These are phyloP conservation scores for Gymnopilus dilepis DNA, from an alignment of 768 basidiomycete genomes.

Conservation along the genomic window DNA sequence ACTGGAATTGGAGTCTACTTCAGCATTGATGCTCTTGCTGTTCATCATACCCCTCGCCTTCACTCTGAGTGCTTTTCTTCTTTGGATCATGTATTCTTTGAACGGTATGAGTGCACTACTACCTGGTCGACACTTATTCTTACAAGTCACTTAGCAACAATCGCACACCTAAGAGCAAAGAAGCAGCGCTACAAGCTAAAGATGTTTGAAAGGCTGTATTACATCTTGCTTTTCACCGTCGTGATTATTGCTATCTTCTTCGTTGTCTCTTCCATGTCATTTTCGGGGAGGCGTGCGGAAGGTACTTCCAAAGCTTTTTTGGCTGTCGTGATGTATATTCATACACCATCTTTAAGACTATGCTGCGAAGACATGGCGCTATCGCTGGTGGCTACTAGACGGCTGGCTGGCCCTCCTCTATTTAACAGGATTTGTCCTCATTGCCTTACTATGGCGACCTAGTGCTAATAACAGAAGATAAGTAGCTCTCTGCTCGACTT, in stretches of 20 bases:
- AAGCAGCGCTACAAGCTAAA: constrained; percentile 86
- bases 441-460: constrained; percentile 94
- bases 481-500: constrained; percentile 39
- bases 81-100: constrained; percentile 94
- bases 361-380: constrained; percentile 87
- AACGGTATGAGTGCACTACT: constrained; percentile 64
- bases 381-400: constrained; percentile 96
- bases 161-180: constrained; percentile 80
- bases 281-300: constrained; percentile 91
- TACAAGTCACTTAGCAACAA: constrained; percentile 65
- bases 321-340: neutral
- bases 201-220: constrained; percentile 89
- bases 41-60: constrained; percentile 95
- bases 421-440: constrained; percentile 75
- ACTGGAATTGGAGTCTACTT: constrained; percentile 89
- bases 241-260: constrained; percentile 88
- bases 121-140: neutral
- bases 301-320: constrained; percentile 48
- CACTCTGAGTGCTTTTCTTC: constrained; percentile 92
- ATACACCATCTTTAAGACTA: too few species aligned
- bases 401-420: constrained; percentile 94
- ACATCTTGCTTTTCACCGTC: constrained; percentile 83
- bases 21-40: constrained; percentile 80
- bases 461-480: constrained; percentile 88
- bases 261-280: constrained; percentile 87